These are phyloP conservation scores for Gymnopilus junonius DNA, from an alignment of 768 basidiomycete species.

Conservation along the genomic window DNA sequence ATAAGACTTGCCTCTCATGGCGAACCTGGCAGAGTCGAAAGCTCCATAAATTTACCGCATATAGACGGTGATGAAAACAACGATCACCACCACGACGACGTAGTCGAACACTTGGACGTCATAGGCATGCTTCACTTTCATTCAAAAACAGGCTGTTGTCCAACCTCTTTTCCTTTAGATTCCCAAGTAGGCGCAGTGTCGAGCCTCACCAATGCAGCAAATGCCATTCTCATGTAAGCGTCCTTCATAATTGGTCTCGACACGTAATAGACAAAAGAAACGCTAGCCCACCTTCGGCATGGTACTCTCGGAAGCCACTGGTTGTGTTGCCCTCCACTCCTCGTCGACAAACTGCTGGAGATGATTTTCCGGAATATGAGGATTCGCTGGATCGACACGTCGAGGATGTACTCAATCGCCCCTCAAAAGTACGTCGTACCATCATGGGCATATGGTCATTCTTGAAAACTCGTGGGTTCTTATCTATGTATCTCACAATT, in stretches of 20 bases:
- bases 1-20: constrained; percentile 39
- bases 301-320: constrained; percentile 73
- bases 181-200: constrained; percentile 77
- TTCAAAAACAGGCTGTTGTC: neutral
- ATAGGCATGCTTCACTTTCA: constrained; percentile 52
- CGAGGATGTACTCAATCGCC: constrained; percentile 69
- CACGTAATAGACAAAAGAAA: neutral
- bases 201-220: constrained; percentile 78
- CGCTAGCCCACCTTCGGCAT: constrained; percentile 65
- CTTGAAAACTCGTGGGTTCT: constrained; percentile 76
- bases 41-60: constrained; percentile 44
- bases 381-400: constrained; percentile 76
- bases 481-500: neutral
- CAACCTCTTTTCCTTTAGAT: constrained; percentile 43
- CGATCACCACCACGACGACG: constrained; percentile 70
- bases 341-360: constrained; percentile 30
- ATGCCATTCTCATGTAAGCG: constrained; percentile 71
- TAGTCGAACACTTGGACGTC: constrained; percentile 84
- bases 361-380: constrained; percentile 37
- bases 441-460: constrained; percentile 81
- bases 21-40: constrained; percentile 46
- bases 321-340: constrained; percentile 57
- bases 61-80: constrained; percentile 19
- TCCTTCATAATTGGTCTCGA: neutral
- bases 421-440: constrained; percentile 60